These are phyloP conservation scores for Pseudomicrostroma phylloplanum DNA, from an alignment of 1,284 basidiomycete species.

Conservation along the genomic window DNA sequence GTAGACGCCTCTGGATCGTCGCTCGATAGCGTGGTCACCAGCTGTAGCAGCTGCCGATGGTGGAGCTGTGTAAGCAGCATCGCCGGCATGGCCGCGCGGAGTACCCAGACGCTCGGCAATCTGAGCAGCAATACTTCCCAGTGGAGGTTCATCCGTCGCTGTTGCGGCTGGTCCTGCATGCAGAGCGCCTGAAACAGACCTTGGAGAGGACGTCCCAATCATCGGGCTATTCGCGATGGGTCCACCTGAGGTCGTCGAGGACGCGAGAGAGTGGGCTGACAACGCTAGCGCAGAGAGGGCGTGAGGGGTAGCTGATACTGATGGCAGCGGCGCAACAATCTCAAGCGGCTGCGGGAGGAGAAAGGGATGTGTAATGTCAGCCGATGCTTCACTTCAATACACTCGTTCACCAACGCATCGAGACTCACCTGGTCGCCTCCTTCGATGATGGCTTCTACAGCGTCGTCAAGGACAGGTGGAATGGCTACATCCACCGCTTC, in stretches of 20 bases:
- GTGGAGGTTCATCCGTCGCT: constrained; percentile 29
- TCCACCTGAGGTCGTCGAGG: background rate
- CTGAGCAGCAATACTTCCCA: constrained; percentile 39
- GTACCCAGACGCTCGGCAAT: constrained; percentile 33
- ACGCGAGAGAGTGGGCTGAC: constrained; percentile 10
- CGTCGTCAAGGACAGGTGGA: constrained; percentile 44
- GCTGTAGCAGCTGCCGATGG: constrained; percentile 8
- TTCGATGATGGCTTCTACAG: constrained; percentile 43
- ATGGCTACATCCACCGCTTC: constrained; percentile 47
- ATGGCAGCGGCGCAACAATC: constrained; percentile 34
- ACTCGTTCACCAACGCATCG: background rate
- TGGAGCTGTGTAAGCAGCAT: background rate
- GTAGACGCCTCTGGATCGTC: constrained; percentile 7
- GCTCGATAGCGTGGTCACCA: constrained; percentile 15
- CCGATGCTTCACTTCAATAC: constrained; percentile 1
- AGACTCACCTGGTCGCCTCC: constrained; percentile 17
- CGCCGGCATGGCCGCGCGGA: background rate
- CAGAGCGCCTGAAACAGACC: background rate
- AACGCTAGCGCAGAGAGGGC: constrained; percentile 33
- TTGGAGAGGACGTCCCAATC: background rate
- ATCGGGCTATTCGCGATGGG: background rate
- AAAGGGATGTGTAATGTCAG: background rate
- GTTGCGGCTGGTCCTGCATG: background rate
- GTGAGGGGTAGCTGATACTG: constrained; percentile 24
- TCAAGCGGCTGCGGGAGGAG: constrained; percentile 26